Evolutionary conservation across 768 basidiomycete species (phyloP).

Genomic region (Galerina sulciceps): DNA sequence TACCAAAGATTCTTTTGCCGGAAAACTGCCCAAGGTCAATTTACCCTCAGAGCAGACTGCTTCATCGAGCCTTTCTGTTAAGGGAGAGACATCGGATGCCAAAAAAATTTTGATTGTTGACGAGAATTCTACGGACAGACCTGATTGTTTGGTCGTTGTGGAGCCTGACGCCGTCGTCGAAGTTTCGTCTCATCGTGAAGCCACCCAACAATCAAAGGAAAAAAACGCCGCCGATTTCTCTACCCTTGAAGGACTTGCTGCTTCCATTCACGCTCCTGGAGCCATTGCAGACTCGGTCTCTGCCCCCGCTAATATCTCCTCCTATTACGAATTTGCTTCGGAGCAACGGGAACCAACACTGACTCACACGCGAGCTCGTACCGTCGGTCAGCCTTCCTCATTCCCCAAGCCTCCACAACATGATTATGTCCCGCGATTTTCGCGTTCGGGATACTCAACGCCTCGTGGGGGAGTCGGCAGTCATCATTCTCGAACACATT

Average conservation of each 20-base stretch:
- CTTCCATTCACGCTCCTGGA: constrained; percentile 63
- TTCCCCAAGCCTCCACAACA: constrained; percentile 31
- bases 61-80: neutral
- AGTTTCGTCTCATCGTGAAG: neutral
- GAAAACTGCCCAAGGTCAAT: constrained; percentile 18
- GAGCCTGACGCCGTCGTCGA: neutral
- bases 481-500: constrained; percentile 63
- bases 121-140: neutral
- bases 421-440: constrained; percentile 33
- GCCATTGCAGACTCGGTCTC: constrained; percentile 42
- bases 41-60: neutral
- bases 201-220: neutral
- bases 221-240: constrained; percentile 5
- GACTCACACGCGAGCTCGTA: constrained; percentile 60
- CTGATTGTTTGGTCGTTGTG: neutral
- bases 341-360: constrained; percentile 28
- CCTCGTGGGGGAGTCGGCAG: constrained; percentile 38
- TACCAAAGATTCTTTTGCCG: constrained; percentile 20
- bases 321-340: constrained; percentile 30
- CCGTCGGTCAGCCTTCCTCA: constrained; percentile 48
- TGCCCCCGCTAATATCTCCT: constrained; percentile 40
- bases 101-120: neutral
- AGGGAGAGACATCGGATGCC: neutral
- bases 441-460: constrained; percentile 49
- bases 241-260: constrained; percentile 27